A percentile compares a stretch with the other conserved stretches of the same genome.
phyloP scores from a whole-genome alignment of 371 early-diverging fungal genomes.

The Syncephalastrum contaminatum region DNA sequence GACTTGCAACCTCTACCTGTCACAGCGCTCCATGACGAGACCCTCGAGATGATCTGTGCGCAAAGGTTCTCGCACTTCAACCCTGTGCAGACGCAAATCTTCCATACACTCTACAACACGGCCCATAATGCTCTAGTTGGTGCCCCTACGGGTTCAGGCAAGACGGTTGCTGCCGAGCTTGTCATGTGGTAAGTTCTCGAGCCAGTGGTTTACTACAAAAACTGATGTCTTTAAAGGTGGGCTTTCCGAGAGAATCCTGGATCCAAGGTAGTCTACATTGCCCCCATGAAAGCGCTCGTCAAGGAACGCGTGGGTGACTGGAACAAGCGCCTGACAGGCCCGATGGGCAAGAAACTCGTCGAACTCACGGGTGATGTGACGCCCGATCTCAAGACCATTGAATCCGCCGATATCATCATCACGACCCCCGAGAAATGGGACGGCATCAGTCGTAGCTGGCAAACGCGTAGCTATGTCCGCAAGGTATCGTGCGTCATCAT shows the following conservation, averaged over 20 bases:
- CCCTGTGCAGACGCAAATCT: slow-evolving; percentile 97
- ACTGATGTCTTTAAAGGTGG: slow-evolving; percentile 32
- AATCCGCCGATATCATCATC: slow-evolving; percentile 92
- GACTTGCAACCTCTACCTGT: slow-evolving; percentile 88
- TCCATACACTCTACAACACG: slow-evolving; percentile 91
- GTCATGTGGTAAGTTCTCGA: slow-evolving; percentile 76
- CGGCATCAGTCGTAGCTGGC: slow-evolving; percentile 92
- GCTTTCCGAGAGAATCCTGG: slow-evolving; percentile 84
- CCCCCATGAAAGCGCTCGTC: slow-evolving; percentile 99
- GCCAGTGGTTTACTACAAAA: neutral
- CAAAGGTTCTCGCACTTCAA: slow-evolving; percentile 92
- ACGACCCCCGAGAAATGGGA: slow-evolving; percentile 99
- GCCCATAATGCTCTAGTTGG: slow-evolving; percentile 89
- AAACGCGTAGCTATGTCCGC: slow-evolving; percentile 81
- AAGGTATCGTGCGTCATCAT: slow-evolving; percentile 90
- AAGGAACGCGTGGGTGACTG: slow-evolving; percentile 95
- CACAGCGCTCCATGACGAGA: slow-evolving; percentile 75
- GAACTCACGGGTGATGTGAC: slow-evolving; percentile 98
- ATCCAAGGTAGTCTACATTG: slow-evolving; percentile 96
- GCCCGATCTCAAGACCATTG: slow-evolving; percentile 84
- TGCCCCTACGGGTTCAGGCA: slow-evolving; percentile 99
- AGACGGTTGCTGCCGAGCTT: slow-evolving; percentile 96
- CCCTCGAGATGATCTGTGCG: slow-evolving; percentile 77
- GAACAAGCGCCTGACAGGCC: slow-evolving; percentile 71
- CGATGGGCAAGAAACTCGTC: slow-evolving; percentile 80